Evolutionary conservation across 139 green algal genomes (phyloP).

Genomic region (Deuterostichococcus epilithicus): DNA sequence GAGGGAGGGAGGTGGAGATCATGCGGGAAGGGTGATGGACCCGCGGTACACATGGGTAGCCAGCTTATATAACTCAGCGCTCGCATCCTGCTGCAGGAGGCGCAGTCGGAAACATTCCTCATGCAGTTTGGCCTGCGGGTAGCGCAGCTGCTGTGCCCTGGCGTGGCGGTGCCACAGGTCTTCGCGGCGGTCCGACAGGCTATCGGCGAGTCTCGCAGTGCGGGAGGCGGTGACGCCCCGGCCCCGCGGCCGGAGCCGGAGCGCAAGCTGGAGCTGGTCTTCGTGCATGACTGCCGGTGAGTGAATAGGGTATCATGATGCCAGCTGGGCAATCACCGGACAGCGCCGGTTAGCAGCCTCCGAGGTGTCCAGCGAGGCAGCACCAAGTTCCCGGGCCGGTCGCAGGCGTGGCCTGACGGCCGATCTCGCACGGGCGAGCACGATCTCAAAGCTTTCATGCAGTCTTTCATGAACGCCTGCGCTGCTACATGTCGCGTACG

Average conservation of each 20-base stretch:
- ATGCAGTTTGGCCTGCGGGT: constrained; percentile 14
- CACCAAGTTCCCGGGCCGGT: not conserved
- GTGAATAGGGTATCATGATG: too few relatives aligned
- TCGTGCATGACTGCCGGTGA: constrained; percentile 27
- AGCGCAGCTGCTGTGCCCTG: constrained; percentile 12
- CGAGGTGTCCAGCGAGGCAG: not conserved
- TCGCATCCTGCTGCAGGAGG: not conserved
- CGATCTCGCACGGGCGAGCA: not conserved
- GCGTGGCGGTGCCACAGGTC: constrained; percentile 2
- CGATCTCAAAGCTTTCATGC: not conserved
- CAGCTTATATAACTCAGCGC: too few relatives aligned
- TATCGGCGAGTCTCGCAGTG: not conserved
- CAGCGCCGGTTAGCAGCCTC: too few relatives aligned
- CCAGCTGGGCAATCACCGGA: not conserved
- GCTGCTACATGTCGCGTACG: too few relatives aligned
- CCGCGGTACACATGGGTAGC: too few relatives aligned
- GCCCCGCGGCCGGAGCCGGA: not conserved
- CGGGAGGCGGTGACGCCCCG: not conserved
- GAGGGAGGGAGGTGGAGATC: too few relatives aligned
- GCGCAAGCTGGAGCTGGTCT: constrained; percentile 19
- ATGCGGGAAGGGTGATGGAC: too few relatives aligned
- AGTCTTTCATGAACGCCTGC: not conserved
- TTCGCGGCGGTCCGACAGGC: constrained; percentile 9
- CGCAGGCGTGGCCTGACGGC: not conserved
- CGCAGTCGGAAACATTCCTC: constrained; percentile 4